These are phyloP conservation scores for Cynanchum wilfordii DNA, from an alignment of 257 asterid species.

Conservation along the genomic window DNA sequence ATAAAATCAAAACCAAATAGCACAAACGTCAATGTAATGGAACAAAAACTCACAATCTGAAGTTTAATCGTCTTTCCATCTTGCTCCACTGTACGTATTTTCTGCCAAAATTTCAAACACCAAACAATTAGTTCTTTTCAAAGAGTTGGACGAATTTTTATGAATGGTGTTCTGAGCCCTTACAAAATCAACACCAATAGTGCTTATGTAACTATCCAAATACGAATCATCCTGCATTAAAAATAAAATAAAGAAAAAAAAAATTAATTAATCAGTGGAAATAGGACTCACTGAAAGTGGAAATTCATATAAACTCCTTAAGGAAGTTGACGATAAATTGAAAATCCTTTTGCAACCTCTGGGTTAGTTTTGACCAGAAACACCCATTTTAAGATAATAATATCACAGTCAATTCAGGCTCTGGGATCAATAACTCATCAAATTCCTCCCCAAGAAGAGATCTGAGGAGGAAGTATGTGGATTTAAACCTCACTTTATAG, in stretches of 20 bases:
- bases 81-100: slow-evolving; percentile 90
- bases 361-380: neutral
- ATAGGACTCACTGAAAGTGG: neutral
- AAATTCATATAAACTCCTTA: neutral
- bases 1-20: neutral
- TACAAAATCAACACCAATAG: slow-evolving; percentile 95
- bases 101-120: slow-evolving; percentile 36
- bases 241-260: neutral
- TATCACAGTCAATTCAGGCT: neutral
- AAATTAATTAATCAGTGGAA: neutral
- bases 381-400: neutral
- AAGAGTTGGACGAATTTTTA: neutral
- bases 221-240: slow-evolving; percentile 45
- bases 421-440: neutral
- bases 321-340: neutral
- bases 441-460: neutral
- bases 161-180: slow-evolving; percentile 23
- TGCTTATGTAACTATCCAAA: slow-evolving; percentile 86
- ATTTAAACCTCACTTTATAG: slow-evolving; percentile 6
- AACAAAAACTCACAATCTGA: slow-evolving; percentile 53
- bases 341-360: neutral
- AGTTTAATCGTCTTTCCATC: slow-evolving; percentile 86
- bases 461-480: neutral
- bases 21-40: neutral
- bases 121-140: slow-evolving; percentile 5